Base-by-base conservation (phyloP, 768 basidiomycete species). In the Cyclocybe cylindracea region DNA sequence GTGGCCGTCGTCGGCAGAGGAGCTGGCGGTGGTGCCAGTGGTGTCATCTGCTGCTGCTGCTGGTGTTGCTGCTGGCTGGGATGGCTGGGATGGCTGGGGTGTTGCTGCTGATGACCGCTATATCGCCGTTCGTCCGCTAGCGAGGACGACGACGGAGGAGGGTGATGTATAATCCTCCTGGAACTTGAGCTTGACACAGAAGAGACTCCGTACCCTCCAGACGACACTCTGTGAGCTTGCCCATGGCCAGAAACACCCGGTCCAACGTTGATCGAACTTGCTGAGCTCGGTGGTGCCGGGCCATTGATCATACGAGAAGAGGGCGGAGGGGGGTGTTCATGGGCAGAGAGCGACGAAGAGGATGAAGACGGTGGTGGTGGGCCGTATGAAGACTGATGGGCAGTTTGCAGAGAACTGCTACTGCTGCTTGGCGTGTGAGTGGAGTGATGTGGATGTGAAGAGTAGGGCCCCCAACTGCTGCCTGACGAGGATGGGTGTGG, bases 1-100 rank as follows among this genome's bases (percentile, higher is more conserved):
- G 64, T 54, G 14, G 64, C 61, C 10, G 60, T 61, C 19, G 60
- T 61, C 29, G 60, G 60, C 18, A 61, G 44, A 2, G 54, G 51
- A 8, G 59, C 50, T 24, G 55, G 39, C 13, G 59, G 55, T 6
- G 55, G 53, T 5, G 60, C 54, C 24, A 58, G 44, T 8, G 60
- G 60, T 11, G 60, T 54, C 47, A 54, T 46, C 41, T 51, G 49
- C 18, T 44, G 53, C 14, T 50, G 51, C 19, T 58, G 48, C 24
- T 54, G 46, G 4, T 48, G 44, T 39, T 53, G 51, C 34, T 14
- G 32, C 14, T 49, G 46, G 33, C 36, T 38, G 10, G 52, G 47
- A 19, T 51, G 50, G 50, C 45, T 42, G n/a, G 31, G 32, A 14
- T 40, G 44, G n/a, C 32, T 11, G 14, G 40, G 51, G 32, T 53